Percentiles rank a stretch among this genome's conserved stretches.
Evolutionary conservation across 2,329 filamentous ascomycete species (phyloP).

Genomic region (Blastomyces silverae): DNA sequence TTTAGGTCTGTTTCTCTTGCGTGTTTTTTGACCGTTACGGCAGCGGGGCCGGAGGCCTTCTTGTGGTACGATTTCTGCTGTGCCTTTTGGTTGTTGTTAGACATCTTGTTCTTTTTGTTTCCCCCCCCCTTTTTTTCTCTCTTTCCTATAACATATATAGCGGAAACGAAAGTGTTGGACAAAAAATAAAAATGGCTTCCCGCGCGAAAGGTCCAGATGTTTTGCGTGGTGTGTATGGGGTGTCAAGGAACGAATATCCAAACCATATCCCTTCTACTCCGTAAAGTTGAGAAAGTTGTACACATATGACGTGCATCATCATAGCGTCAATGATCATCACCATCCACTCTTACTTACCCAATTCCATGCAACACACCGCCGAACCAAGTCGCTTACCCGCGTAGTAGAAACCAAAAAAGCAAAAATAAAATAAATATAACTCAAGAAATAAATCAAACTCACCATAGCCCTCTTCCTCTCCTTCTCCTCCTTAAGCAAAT

Average conservation of each 20-base stretch:
- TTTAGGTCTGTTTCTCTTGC: constrained; percentile 64
- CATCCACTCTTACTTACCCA: background rate
- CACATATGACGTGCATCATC: background rate
- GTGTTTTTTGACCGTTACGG: constrained; percentile 62
- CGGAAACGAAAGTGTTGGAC: constrained; percentile 13
- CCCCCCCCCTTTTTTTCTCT: constrained; percentile 21
- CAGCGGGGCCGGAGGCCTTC: constrained; percentile 64
- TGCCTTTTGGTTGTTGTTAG: constrained; percentile 43
- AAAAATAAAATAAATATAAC: background rate
- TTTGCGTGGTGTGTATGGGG: background rate
- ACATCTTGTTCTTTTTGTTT: constrained; percentile 33
- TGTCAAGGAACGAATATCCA: background rate
- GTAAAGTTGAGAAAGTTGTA: background rate
- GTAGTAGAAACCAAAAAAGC: background rate
- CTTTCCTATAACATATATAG: constrained; percentile 15
- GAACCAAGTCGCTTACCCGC: background rate
- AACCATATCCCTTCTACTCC: background rate
- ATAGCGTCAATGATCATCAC: background rate
- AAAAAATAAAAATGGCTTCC: background rate
- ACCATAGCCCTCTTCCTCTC: constrained; percentile 56
- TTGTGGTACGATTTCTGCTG: constrained; percentile 62
- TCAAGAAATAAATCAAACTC: constrained; percentile 31
- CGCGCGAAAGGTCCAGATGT: background rate
- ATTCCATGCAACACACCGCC: background rate
- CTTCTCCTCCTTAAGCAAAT: constrained; percentile 57